Evolutionary conservation across 768 basidiomycete genomes (phyloP).

Genomic region (Xanthoconium purpureum): DNA sequence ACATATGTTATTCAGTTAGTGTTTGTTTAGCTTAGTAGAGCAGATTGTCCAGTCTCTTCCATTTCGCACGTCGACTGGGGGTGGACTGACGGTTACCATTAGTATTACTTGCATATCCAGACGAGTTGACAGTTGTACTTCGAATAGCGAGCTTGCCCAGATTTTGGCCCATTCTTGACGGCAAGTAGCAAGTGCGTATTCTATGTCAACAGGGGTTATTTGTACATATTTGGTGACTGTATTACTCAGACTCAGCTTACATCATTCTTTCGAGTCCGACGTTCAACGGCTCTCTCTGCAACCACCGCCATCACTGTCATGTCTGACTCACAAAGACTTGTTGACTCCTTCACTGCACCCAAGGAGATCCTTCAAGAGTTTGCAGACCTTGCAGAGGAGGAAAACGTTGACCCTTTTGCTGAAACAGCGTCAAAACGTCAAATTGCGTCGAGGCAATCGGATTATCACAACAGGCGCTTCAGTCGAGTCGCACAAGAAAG

Average conservation of each 20-base stretch:
- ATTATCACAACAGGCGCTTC: conserved; percentile 93
- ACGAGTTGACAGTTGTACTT: too few species aligned
- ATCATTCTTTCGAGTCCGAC: not conserved
- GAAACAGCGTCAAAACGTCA: conserved; percentile 92
- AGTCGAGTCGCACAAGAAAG: conserved; percentile 79
- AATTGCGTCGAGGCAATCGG: conserved; percentile 89
- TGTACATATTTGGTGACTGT: conserved; percentile 21
- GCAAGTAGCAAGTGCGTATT: conserved; percentile 6
- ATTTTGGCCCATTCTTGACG: not conserved
- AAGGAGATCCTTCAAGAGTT: conserved; percentile 95
- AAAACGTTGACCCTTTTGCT: conserved; percentile 86
- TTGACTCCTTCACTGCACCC: conserved; percentile 90
- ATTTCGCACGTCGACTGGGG: too few species aligned
- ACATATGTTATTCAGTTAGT: too few species aligned
- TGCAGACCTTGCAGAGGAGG: conserved; percentile 89
- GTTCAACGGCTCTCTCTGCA: conserved; percentile 9
- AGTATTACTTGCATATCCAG: too few species aligned
- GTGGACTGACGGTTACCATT: too few species aligned
- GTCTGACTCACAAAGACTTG: conserved; percentile 63
- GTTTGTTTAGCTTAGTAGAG: too few species aligned
- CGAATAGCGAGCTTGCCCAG: too few species aligned
- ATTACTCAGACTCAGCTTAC: conserved; percentile 33
- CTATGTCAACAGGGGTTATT: conserved; percentile 17
- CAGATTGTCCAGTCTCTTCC: too few species aligned
- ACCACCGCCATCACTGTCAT: conserved; percentile 32